phyloP scores from a whole-genome alignment of 768 basidiomycete species.

The Mrakia hoshinonis region DNA sequence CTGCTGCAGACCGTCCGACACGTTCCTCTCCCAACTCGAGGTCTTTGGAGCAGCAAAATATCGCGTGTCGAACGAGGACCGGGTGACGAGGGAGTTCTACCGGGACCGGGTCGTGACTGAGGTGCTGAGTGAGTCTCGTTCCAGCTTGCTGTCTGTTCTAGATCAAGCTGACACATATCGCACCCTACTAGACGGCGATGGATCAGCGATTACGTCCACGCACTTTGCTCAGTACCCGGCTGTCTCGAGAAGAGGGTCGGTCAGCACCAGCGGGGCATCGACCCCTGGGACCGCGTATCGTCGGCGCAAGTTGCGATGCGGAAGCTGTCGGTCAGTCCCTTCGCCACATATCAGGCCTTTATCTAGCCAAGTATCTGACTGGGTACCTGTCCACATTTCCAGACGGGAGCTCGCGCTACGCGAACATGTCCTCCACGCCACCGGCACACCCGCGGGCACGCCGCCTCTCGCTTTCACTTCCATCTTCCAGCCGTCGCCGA shows the following conservation, averaged over 20 bases:
- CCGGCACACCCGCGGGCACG: not conserved
- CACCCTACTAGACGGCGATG: slow-evolving; percentile 14
- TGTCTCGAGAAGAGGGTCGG: not conserved
- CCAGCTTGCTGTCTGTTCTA: not conserved
- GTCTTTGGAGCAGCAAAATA: slow-evolving; percentile 66
- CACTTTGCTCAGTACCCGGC: slow-evolving; percentile 11
- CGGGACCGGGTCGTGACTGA: slow-evolving; percentile 64
- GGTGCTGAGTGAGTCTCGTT: slow-evolving; percentile 58
- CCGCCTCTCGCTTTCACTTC: slow-evolving; percentile 2
- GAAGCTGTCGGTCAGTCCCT: slow-evolving; percentile 23
- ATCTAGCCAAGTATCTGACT: too few relatives aligned
- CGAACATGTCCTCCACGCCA: slow-evolving; percentile 57
- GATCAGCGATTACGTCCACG: not conserved
- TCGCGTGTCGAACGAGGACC: slow-evolving; percentile 58
- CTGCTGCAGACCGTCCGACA: slow-evolving; percentile 64
- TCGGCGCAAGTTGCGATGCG: slow-evolving; percentile 14
- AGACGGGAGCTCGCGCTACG: slow-evolving; percentile 77
- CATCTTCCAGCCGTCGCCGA: not conserved
- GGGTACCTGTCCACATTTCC: too few relatives aligned
- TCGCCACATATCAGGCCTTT: too few relatives aligned
- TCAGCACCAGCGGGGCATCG: not conserved
- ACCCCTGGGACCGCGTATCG: not conserved
- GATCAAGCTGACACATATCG: not conserved
- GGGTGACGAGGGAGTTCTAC: slow-evolving; percentile 70
- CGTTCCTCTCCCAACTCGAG: slow-evolving; percentile 70